Base-by-base conservation (phyloP, 2,329 filamentous ascomycete species). In the Fusarium kyushuense region DNA sequence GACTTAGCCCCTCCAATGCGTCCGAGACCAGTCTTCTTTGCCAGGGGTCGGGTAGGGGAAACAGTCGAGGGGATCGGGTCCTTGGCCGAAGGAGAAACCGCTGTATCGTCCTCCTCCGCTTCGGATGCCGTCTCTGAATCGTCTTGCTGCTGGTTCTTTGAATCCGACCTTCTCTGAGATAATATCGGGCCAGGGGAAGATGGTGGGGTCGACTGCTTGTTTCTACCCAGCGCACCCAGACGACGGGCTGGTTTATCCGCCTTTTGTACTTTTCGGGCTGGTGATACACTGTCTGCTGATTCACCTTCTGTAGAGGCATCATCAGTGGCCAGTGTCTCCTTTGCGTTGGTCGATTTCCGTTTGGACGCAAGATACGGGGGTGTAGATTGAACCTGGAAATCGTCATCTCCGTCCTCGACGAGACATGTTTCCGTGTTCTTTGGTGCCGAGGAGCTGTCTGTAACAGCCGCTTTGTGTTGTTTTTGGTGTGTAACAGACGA, bases 371-470 rank as follows among this genome's bases (percentile, higher is more conserved):
- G 74, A 41, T 76, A 77, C 16, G 81, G 79, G 5, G 84, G 84
- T 2, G 84, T 84, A 21, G 79, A 76, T 61, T 86, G 85, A 10
- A 86, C 77, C 64, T 87, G 81, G 47, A 86, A 87, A 56, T 85
- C 84, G 43, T 82, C 82, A n/a, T 83, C 82, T 13, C 83, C 80
- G 6, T 78, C 78, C 21, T 77, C 74, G n/a, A 65, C 63, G 8
- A 65, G 58, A n/a, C 76, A 71, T 23, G 63, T 62, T 2, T 67
- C 66, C 7, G 66, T 63, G 14, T 72, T 60, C 12, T 62, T 45
- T 17, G 65, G 61, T 6, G 70, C 62, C 1, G 72, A 53, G 2
- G 60, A 55, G 17, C 43, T 64, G 45, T 52, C 43, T 19, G 33
- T 12, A 51, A 67, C 29, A 70, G 46, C 23, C 27, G 48, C 40